These are phyloP conservation scores for Brassica hybrid DNA, from an alignment of 441 rosid genomes.

Conservation along the genomic window DNA sequence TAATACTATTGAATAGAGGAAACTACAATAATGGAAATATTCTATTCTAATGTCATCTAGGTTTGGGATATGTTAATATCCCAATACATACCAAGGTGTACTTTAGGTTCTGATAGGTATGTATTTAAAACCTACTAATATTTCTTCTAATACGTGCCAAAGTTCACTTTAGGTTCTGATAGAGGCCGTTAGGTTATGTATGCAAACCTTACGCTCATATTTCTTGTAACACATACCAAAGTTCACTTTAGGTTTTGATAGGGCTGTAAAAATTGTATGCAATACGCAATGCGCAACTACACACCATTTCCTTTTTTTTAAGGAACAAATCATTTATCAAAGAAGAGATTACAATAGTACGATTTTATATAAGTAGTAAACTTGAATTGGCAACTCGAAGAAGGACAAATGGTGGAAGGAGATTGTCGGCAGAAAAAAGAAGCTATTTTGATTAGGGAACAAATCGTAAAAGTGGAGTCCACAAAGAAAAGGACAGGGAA, in stretches of 20 bases:
- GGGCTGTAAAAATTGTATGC: background rate
- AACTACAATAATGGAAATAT: too few species aligned
- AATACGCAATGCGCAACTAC: background rate
- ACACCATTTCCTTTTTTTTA: background rate
- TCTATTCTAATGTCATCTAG: too few species aligned
- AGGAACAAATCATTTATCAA: too few species aligned
- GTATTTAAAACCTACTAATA: too few species aligned
- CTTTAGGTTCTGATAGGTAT: too few species aligned
- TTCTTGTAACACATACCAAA: background rate
- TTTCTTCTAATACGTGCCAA: too few species aligned
- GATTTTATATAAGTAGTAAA: background rate
- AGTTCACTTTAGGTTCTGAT: background rate
- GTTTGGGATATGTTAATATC: too few species aligned
- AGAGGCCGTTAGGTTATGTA: too few species aligned
- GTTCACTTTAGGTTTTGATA: background rate
- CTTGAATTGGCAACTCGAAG: conserved; percentile 9
- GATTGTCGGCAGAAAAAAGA: conserved; percentile 33
- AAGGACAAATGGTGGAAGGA: conserved; percentile 25
- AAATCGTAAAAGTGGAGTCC: conserved; percentile 39
- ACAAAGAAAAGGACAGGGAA: conserved; percentile 21
- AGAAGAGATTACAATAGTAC: too few species aligned
- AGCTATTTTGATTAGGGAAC: conserved; percentile 32
- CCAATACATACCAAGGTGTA: too few species aligned
- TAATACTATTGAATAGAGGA: too few species aligned
- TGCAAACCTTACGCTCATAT: background rate